phyloP scores from a whole-genome alignment of 2,329 filamentous ascomycete genomes.

The Neonectria hederae region DNA sequence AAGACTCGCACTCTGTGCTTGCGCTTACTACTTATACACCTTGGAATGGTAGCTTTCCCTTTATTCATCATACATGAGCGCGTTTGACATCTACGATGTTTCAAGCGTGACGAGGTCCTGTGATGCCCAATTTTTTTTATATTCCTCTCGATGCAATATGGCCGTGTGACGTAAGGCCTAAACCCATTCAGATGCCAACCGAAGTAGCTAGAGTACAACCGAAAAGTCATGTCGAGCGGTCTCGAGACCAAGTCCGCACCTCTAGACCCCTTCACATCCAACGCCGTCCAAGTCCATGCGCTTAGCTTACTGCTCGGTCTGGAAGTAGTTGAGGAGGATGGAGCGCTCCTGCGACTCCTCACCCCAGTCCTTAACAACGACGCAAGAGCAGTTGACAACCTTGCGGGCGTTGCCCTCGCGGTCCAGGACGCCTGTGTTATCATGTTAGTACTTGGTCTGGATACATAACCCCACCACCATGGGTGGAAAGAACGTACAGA shows the following conservation, averaged over 20 bases:
- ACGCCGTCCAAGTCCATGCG: conserved; percentile 40
- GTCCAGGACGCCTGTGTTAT: conserved; percentile 84
- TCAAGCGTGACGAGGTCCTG: conserved; percentile 30
- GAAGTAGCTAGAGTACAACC: conserved; percentile 59
- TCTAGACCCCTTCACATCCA: conserved; percentile 53
- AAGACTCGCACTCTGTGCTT: not conserved
- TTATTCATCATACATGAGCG: not conserved
- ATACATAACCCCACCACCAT: not conserved
- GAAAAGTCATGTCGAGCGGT: conserved; percentile 49
- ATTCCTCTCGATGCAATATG: conserved; percentile 52
- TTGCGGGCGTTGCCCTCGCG: conserved; percentile 99
- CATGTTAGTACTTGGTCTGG: conserved; percentile 44
- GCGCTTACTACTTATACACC: not conserved
- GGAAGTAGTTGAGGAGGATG: conserved; percentile 99
- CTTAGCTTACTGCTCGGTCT: conserved; percentile 76
- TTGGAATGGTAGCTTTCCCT: not conserved
- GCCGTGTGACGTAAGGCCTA: conserved; percentile 46
- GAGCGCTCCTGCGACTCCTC: conserved; percentile 99
- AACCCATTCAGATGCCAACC: conserved; percentile 57
- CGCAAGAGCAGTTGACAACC: conserved; percentile 99
- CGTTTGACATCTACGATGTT: not conserved
- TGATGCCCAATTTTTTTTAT: conserved; percentile 52
- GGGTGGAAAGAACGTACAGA: conserved; percentile 76
- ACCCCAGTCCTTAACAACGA: conserved; percentile 99
- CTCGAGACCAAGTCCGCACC: conserved; percentile 47